A percentile compares a stretch with the other conserved stretches of the same genome.
phyloP scores from a whole-genome alignment of 176 grass and related monocot species.

The Carex kokanica region DNA sequence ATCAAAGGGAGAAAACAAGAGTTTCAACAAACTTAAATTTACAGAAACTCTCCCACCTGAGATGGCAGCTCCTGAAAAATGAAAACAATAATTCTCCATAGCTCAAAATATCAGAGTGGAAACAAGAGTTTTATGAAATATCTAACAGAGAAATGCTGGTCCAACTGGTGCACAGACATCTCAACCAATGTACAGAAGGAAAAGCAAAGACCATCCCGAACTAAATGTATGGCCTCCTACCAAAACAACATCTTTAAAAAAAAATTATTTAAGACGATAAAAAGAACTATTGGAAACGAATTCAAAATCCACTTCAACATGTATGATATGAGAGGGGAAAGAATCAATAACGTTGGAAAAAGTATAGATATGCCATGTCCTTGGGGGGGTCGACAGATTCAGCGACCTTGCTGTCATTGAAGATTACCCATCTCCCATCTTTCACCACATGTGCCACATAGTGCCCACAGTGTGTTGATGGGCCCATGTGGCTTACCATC shows the following conservation, averaged over 20 bases:
- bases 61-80: not conserved
- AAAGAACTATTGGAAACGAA: not conserved
- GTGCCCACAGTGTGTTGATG: slow-evolving; percentile 91
- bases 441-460: slow-evolving; percentile 89
- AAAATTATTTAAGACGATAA: not conserved
- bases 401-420: slow-evolving; percentile 86
- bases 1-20: not conserved
- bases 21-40: not conserved
- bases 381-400: slow-evolving; percentile 86
- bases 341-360: slow-evolving; percentile 68
- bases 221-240: slow-evolving; percentile 1
- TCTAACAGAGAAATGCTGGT: not conserved
- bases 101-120: not conserved
- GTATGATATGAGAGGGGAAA: not conserved
- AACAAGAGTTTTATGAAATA: not conserved
- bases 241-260: not conserved
- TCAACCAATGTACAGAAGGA: not conserved
- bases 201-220: not conserved
- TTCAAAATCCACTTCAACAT: not conserved
- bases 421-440: slow-evolving; percentile 84
- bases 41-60: not conserved
- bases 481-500: slow-evolving; percentile 91
- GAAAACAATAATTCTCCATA: not conserved
- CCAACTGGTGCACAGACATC: not conserved
- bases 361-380: slow-evolving; percentile 98